Evolutionary conservation across 495 filamentous ascomycete genomes (phyloP).

Genomic region (Penicillium angulare): DNA sequence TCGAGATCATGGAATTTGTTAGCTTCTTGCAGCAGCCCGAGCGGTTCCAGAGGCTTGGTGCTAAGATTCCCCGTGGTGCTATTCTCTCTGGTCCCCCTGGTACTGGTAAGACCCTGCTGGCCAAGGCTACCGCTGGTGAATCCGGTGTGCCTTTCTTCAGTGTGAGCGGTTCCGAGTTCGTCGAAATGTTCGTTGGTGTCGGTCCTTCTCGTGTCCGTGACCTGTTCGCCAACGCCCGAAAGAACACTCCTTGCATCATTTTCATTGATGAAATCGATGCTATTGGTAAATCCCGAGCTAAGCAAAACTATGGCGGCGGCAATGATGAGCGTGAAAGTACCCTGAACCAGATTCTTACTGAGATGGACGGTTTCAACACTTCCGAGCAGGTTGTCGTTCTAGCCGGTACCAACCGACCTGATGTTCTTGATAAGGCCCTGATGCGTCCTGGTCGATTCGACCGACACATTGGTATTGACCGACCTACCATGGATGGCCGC

Average conservation of each 20-base stretch:
- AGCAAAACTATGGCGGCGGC: slow-evolving; percentile 75
- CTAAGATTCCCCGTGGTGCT: slow-evolving; percentile 95
- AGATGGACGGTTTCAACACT: slow-evolving; percentile 99
- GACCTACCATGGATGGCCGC: slow-evolving; percentile 92
- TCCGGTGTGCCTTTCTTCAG: slow-evolving; percentile 97
- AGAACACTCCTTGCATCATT: slow-evolving; percentile 96
- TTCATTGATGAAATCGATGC: slow-evolving; percentile 99
- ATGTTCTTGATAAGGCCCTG: slow-evolving; percentile 90
- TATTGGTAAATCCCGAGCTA: slow-evolving; percentile 84
- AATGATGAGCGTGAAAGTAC: slow-evolving; percentile 97
- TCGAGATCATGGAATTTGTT: slow-evolving; percentile 99
- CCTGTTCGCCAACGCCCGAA: slow-evolving; percentile 89
- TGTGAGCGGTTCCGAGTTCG: slow-evolving; percentile 97
- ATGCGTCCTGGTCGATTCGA: slow-evolving; percentile 98
- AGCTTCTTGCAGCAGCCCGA: slow-evolving; percentile 90
- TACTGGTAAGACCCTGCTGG: slow-evolving; percentile 96
- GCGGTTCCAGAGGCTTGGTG: slow-evolving; percentile 86
- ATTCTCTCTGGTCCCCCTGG: slow-evolving; percentile 95
- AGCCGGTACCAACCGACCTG: slow-evolving; percentile 92
- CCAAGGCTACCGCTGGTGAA: slow-evolving; percentile 96
- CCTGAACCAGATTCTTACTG: slow-evolving; percentile 95
- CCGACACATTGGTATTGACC: slow-evolving; percentile 89
- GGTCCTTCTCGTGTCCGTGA: slow-evolving; percentile 93
- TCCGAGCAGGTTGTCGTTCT: slow-evolving; percentile 97
- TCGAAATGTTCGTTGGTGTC: slow-evolving; percentile 99